Evolutionary conservation across 139 green algal genomes (phyloP), one percentile per base, ranked within the genome.

Genomic region (Chlamydomonas incerta): DNA sequence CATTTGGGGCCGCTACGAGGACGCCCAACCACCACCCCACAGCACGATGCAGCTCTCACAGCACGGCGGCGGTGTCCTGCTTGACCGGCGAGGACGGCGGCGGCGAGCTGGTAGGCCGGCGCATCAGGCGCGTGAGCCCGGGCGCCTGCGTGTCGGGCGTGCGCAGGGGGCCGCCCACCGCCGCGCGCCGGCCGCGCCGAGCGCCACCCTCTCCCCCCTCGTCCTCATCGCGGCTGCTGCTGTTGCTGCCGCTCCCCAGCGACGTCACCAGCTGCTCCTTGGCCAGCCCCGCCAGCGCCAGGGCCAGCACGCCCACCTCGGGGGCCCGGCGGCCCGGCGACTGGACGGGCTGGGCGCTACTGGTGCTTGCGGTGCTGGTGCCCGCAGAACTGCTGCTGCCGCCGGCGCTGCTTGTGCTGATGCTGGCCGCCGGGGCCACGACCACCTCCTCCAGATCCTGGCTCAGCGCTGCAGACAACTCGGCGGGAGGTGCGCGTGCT

Each of bases 61-160:
- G 41, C 41, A 50, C 41, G 6, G 41, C 41, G 41, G 41, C 41
- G 41, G 57, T 17, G 57, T 63, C 57, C 57, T 63, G 57, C 23
- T 24, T 63, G 57, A 63, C n/a, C 41, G 41, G 8, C 41, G n/a
- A n/a, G n/a, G n/a, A 50, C 41, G 8, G 41, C 8, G 41, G 41
- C 41, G 8, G 41, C 41, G 6, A 8, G 41, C 41, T 50, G 41
- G 41, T 50, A 8, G 74, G 74, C 20, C 74, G 60, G 18, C 74
- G 74, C 74, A 82, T 82, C 24, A 82, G 58, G 8, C 74, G 74
- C 24, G 18, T 17, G 13, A 82, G 34, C 10, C 47, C 57, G 23
- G 74, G 74, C 10, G 35, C 74, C 1, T 37, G 15, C 3, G 58
- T 71, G 3, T 82, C 74, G 14, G 74, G 74, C 33, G 35, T 71